A percentile compares a stretch with the other conserved stretches of the same genome.
Evolutionary conservation across 345 rosid genomes (phyloP).

Genomic region (Brassica juncea): DNA sequence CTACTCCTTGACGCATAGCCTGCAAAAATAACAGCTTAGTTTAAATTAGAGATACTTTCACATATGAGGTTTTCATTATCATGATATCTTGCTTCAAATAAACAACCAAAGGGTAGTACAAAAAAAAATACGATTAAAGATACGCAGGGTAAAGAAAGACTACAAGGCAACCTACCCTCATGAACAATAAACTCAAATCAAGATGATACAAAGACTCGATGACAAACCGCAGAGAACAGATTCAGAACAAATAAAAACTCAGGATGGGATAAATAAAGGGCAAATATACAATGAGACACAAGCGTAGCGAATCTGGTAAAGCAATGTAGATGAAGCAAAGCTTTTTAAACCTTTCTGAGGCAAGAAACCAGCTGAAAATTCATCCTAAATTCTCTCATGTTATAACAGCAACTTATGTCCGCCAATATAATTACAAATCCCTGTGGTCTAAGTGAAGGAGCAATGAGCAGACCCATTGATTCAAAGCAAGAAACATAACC

Average conservation of each 20-base stretch:
- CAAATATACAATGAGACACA: background rate
- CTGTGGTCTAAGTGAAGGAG: background rate
- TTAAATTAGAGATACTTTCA: background rate
- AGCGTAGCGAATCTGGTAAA: background rate
- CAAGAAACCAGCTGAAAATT: background rate
- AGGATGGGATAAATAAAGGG: background rate
- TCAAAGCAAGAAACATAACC: background rate
- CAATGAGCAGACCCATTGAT: background rate
- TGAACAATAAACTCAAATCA: background rate
- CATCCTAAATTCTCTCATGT: background rate
- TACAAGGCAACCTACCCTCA: background rate
- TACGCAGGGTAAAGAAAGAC: background rate
- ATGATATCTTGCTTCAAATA: background rate
- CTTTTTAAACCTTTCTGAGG: background rate
- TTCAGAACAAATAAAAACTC: conserved; percentile 16
- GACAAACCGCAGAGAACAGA: background rate
- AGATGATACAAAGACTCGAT: background rate
- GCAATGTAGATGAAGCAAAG: background rate
- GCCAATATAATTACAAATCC: background rate
- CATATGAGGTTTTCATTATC: background rate
- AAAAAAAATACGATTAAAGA: background rate
- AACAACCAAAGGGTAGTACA: background rate
- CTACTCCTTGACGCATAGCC: conserved; percentile 1
- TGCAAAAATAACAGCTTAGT: background rate
- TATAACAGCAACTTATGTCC: background rate